phyloP scores from a whole-genome alignment of 148 eudicot genomes.

The Rhododendron molle region DNA sequence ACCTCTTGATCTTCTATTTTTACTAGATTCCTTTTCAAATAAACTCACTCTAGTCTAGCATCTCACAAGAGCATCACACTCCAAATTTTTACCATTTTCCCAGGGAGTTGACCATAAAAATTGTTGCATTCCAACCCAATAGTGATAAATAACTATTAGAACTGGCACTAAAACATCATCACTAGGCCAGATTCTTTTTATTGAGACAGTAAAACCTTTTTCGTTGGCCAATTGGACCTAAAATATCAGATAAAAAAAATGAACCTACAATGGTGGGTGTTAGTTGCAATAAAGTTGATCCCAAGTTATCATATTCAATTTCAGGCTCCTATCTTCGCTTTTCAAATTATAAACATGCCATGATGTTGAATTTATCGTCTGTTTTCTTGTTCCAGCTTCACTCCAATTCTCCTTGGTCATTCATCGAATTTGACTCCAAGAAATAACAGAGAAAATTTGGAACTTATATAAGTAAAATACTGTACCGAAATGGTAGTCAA shows the following conservation, averaged over 20 bases:
- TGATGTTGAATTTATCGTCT: neutral
- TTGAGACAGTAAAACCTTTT: neutral
- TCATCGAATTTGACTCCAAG: neutral
- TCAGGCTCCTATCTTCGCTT: neutral
- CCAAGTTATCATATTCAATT: neutral
- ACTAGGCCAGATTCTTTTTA: neutral
- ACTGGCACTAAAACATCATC: neutral
- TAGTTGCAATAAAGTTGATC: neutral
- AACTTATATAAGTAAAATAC: neutral
- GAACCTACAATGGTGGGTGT: neutral
- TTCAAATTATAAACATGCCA: neutral
- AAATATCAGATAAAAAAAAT: neutral
- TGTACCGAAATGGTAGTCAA: neutral
- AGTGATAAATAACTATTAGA: neutral
- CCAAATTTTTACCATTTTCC: neutral
- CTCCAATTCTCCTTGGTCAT: neutral
- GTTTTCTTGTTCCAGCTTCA: neutral
- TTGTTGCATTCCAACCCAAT: neutral
- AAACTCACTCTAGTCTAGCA: neutral
- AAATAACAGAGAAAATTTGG: neutral
- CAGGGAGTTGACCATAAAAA: neutral
- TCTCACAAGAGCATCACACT: neutral
- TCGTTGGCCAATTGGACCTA: neutral
- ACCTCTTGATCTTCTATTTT: neutral
- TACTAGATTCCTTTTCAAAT: neutral